Conservation (phyloP, 192 early-diverging fungal genomes). For the Linnemannia exigua region DNA sequence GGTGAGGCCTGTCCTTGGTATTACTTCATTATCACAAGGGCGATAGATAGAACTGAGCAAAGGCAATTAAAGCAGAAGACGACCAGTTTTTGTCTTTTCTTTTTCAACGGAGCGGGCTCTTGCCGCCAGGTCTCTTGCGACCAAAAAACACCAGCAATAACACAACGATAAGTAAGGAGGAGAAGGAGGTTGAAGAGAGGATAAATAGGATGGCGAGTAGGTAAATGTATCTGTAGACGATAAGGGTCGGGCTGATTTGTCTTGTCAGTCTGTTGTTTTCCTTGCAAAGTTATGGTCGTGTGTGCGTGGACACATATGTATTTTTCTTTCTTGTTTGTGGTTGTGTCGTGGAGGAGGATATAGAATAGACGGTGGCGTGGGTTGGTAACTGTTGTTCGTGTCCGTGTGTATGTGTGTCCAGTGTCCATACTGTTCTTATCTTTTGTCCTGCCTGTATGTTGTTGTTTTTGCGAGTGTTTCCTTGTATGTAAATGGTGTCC, state of each 20-base stretch:
- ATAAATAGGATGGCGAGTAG: background rate
- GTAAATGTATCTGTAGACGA: background rate
- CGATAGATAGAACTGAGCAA: background rate
- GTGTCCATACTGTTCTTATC: background rate
- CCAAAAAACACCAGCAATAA: background rate
- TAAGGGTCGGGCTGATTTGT: background rate
- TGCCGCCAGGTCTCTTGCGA: slow-evolving; percentile 1
- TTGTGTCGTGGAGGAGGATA: background rate
- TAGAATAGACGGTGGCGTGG: background rate
- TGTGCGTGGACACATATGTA: background rate
- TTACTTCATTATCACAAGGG: background rate
- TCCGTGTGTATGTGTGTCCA: background rate
- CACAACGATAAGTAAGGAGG: background rate
- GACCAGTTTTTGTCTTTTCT: background rate
- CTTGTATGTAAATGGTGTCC: background rate
- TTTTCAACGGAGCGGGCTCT: background rate
- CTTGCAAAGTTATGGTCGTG: background rate
- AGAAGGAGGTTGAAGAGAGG: background rate
- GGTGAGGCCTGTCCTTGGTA: background rate
- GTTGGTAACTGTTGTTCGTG: background rate
- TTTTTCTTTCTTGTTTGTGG: slow-evolving; percentile 2
- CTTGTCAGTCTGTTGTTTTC: background rate
- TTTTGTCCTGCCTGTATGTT: background rate
- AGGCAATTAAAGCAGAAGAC: background rate
- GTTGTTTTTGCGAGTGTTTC: background rate